These are phyloP conservation scores for Hypomyces perniciosus DNA, from an alignment of 2,329 filamentous ascomycete genomes.

Conservation along the genomic window DNA sequence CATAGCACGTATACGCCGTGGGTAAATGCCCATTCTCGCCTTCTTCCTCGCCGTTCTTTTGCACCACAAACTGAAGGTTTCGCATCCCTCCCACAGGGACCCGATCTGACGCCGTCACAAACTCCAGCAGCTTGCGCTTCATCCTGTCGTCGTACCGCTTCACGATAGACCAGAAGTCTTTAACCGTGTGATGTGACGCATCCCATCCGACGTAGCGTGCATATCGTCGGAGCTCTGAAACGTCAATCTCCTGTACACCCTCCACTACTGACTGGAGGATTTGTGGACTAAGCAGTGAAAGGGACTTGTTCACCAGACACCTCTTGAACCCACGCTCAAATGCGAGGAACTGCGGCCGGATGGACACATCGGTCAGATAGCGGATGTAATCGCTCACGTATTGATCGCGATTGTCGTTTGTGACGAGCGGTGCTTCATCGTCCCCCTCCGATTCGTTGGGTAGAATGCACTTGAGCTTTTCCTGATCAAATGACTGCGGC, in stretches of 20 bases:
- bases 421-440: slow-evolving; percentile 65
- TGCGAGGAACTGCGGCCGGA: slow-evolving; percentile 70
- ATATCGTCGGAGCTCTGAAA: slow-evolving; percentile 63
- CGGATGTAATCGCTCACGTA: slow-evolving; percentile 82
- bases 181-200: slow-evolving; percentile 60
- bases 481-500: slow-evolving; percentile 44
- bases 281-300: slow-evolving; percentile 64
- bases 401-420: slow-evolving; percentile 66
- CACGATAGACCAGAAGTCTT: slow-evolving; percentile 81
- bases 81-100: slow-evolving; percentile 81
- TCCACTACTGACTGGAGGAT: slow-evolving; percentile 75
- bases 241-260: slow-evolving; percentile 74
- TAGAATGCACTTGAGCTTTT: slow-evolving; percentile 15
- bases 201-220: slow-evolving; percentile 80
- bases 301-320: slow-evolving; percentile 64
- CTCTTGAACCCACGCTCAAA: slow-evolving; percentile 76
- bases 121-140: slow-evolving; percentile 75
- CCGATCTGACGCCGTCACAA: slow-evolving; percentile 88
- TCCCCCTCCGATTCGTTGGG: slow-evolving; percentile 5
- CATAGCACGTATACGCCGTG: slow-evolving; percentile 90
- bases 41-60: slow-evolving; percentile 64
- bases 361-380: slow-evolving; percentile 73
- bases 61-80: slow-evolving; percentile 77
- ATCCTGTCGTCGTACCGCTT: slow-evolving; percentile 60
- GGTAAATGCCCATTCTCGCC: slow-evolving; percentile 57